Evolutionary conservation across 1,284 basidiomycete genomes (phyloP).

Genomic region (Tremellales sp.): DNA sequence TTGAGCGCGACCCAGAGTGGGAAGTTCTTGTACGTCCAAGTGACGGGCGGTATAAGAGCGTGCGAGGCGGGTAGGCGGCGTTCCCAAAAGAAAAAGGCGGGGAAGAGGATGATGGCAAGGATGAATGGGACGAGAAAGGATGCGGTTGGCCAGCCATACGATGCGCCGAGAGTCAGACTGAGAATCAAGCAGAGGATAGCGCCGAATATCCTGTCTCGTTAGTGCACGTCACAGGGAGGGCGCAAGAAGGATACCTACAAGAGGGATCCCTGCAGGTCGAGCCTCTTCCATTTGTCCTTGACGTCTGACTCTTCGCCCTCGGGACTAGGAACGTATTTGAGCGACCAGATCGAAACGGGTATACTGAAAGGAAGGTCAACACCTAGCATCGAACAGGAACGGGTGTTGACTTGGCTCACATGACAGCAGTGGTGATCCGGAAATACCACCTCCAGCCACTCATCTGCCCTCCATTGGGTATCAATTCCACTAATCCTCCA

Average conservation of each 20-base stretch:
- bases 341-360: slow-evolving; percentile 8
- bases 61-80: slow-evolving; percentile 12
- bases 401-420: slow-evolving; percentile 6
- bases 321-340: slow-evolving; percentile 12
- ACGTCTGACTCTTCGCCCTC: slow-evolving; percentile 2
- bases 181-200: slow-evolving; percentile 24
- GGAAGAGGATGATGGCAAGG: slow-evolving; percentile 14
- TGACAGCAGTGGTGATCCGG: slow-evolving; percentile 33
- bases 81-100: slow-evolving; percentile 35
- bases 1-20: slow-evolving; percentile 24
- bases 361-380: slow-evolving; percentile 1
- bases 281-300: slow-evolving; percentile 13
- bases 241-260: slow-evolving; percentile 9
- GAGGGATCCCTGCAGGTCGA: slow-evolving; percentile 15
- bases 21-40: slow-evolving; percentile 35
- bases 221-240: slow-evolving; percentile 8
- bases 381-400: not conserved
- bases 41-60: slow-evolving; percentile 28
- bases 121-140: slow-evolving; percentile 25
- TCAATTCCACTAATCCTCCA: slow-evolving; percentile 32
- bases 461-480: slow-evolving; percentile 38
- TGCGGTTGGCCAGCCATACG: slow-evolving; percentile 21
- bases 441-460: slow-evolving; percentile 44
- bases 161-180: slow-evolving; percentile 26
- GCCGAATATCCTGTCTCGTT: slow-evolving; percentile 12